Evolutionary conservation across 208 protist genomes (phyloP).

Genomic region (Strigomonas culicis): DNA sequence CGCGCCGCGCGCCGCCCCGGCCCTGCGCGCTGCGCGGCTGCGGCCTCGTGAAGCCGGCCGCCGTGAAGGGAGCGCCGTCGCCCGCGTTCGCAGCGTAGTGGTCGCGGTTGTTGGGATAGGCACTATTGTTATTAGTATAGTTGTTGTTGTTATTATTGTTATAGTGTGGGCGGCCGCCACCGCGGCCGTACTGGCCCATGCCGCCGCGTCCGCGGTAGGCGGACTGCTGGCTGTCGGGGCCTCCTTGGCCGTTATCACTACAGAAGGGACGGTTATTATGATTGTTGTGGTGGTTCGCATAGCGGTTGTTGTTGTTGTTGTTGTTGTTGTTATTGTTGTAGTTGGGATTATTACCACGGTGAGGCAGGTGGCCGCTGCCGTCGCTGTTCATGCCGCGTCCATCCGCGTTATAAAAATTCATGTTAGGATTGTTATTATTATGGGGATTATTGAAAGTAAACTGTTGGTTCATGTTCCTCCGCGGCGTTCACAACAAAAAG

Average conservation of each 20-base stretch:
- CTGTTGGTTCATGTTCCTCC: neutral
- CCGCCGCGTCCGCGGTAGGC: neutral
- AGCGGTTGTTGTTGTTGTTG: constrained; percentile 14
- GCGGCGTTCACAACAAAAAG: neutral
- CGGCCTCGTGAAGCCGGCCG: neutral
- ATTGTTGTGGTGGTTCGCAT: neutral
- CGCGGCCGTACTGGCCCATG: neutral
- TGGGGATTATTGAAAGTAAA: constrained; percentile 10
- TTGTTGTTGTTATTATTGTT: constrained; percentile 7
- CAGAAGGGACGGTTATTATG: constrained; percentile 12
- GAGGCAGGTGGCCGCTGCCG: neutral
- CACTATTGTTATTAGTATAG: constrained; percentile 1
- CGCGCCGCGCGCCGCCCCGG: neutral
- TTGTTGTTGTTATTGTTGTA: constrained; percentile 25
- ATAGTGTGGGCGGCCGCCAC: neutral
- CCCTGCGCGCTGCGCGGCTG: neutral
- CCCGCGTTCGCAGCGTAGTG: neutral
- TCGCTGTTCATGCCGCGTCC: no score
- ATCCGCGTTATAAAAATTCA: no score
- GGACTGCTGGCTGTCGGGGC: neutral
- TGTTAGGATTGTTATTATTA: constrained; percentile 7
- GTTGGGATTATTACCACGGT: neutral
- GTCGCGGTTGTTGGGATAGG: constrained; percentile 10
- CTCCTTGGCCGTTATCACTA: neutral
- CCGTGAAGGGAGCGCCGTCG: neutral